Percentiles rank a stretch among this genome's conserved stretches.
These are phyloP conservation scores for Odontarrhena argentea DNA, from an alignment of 345 rosid genomes.

Conservation along the genomic window DNA sequence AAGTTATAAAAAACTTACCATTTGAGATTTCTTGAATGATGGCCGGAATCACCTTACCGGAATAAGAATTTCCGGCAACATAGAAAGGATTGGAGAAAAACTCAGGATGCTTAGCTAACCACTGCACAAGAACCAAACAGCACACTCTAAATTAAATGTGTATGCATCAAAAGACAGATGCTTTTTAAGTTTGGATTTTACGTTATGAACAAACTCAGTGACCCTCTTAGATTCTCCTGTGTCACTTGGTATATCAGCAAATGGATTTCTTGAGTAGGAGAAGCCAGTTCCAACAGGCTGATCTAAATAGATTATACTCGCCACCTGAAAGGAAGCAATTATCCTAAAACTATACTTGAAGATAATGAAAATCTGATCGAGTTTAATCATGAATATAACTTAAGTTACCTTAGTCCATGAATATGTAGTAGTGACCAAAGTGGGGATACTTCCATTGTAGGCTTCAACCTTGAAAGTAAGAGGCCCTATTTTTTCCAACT, in stretches of 20 bases:
- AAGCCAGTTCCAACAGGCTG: slow-evolving; percentile 77
- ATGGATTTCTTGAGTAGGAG: slow-evolving; percentile 53
- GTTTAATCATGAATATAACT: neutral
- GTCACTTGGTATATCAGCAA: slow-evolving; percentile 53
- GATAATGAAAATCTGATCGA: too few species aligned
- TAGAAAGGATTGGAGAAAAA: slow-evolving; percentile 22
- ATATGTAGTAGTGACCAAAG: slow-evolving; percentile 53
- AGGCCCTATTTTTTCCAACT: slow-evolving; percentile 50
- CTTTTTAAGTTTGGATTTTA: slow-evolving; percentile 40
- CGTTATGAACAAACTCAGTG: slow-evolving; percentile 44
- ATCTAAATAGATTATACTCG: slow-evolving; percentile 72
- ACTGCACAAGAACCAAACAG: neutral
- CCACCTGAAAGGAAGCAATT: slow-evolving; percentile 43
- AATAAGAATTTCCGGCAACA: slow-evolving; percentile 18
- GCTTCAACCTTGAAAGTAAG: slow-evolving; percentile 49
- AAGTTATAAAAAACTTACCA: slow-evolving; percentile 3
- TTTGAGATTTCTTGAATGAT: neutral
- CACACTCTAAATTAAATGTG: neutral
- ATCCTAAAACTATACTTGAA: neutral
- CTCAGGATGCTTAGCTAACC: slow-evolving; percentile 24
- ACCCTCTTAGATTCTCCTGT: slow-evolving; percentile 44
- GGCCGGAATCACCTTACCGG: slow-evolving; percentile 8
- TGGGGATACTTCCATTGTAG: slow-evolving; percentile 68
- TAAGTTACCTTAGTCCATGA: slow-evolving; percentile 63
- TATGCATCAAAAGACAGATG: neutral